Conservation (phyloP, 192 early-diverging fungal genomes). For the Cetraspora pellucida region DNA sequence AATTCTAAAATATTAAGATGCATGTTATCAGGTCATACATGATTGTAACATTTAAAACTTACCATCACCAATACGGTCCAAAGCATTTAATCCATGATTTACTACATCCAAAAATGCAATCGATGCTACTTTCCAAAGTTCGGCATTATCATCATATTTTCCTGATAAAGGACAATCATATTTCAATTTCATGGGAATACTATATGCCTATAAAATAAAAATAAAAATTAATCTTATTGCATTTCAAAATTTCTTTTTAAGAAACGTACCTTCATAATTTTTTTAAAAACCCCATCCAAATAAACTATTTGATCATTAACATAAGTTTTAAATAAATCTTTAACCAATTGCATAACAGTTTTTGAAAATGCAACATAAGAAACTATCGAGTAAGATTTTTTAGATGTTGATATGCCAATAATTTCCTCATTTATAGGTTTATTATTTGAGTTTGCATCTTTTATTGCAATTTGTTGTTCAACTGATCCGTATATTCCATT, state of each 20-base stretch:
- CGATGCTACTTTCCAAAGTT: constrained; percentile 74
- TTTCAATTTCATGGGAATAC: constrained; percentile 74
- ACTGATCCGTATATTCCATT: too few species aligned
- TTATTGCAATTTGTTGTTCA: too few species aligned
- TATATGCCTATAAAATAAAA: constrained; percentile 48
- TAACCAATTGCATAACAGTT: constrained; percentile 57
- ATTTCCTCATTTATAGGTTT: too few species aligned
- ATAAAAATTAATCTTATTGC: neutral
- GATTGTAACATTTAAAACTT: neutral
- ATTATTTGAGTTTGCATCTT: too few species aligned
- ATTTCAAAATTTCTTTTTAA: neutral
- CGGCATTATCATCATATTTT: constrained; percentile 64
- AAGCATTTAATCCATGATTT: constrained; percentile 48
- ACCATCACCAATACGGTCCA: constrained; percentile 47
- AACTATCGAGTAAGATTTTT: constrained; percentile 42
- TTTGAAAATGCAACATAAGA: constrained; percentile 82
- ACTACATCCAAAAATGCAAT: constrained; percentile 63
- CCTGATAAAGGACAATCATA: constrained; percentile 74
- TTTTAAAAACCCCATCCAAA: constrained; percentile 53
- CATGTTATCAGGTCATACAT: constrained; percentile 3
- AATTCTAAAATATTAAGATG: too few species aligned
- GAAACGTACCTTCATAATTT: constrained; percentile 45
- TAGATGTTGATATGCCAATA: neutral
- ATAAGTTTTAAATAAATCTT: constrained; percentile 60
- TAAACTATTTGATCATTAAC: constrained; percentile 54